Evolutionary conservation across 345 rosid genomes (phyloP), one percentile per base, ranked within the genome.

Genomic region (Arabidopsis suecica): DNA sequence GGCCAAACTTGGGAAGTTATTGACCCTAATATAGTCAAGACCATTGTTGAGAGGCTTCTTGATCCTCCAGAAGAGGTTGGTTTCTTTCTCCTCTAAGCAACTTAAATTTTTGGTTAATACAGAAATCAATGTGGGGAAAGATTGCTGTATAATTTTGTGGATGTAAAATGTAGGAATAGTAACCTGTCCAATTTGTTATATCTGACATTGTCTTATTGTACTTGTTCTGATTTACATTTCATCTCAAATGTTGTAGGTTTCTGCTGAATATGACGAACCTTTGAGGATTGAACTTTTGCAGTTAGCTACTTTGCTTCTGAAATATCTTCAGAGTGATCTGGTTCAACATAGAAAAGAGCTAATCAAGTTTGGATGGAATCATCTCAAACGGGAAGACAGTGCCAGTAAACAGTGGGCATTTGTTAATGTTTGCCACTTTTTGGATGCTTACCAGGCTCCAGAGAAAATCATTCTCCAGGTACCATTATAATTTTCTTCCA

Each of bases 321-420:
- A 95, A 81, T 82, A 91, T 86, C 97, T 92, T 65, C 99, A 95
- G 82, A 76, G 30, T 82, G 97, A 92, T 70, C 96, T 95, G 76
- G 97, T 95, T 82, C 87, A 87, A 55, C 99, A 92, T 72, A 87
- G 99, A 82, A 95, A 95, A 84, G 99, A 92, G 74, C 91, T 95
- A 33, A 95, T 95, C 74, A 95, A 95, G 82, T 95, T 95, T 82
- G 99, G 99, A 47, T 95, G 99, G 99, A 92, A 92, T 87, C 99
- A 95, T 85, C 97, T 95, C 64, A 95, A 95, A 82, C 93, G 99
- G 47, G 99, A 95, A 81, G 99, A 95, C 68, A 90, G 99, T 87
- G 93, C 97, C 74, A 92, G 99, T 83, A 95, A 95, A 87, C 99
- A 95, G 81, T 95, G 99, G 99, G 99, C 99, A 36, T 95, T 95